Evolutionary conservation across 495 filamentous ascomycete genomes (phyloP).

Genomic region (Xylaria sp.): DNA sequence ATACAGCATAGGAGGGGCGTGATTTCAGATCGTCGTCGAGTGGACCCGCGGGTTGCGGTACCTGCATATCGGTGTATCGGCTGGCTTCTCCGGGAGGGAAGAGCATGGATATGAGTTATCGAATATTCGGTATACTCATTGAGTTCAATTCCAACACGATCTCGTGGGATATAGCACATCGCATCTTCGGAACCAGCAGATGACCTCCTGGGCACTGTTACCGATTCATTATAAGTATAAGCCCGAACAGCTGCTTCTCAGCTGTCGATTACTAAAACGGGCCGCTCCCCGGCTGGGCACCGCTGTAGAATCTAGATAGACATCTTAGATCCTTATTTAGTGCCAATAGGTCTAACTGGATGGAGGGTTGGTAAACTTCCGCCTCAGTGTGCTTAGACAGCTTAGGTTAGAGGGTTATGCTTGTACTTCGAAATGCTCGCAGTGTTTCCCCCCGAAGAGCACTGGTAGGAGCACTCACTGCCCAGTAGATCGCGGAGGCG

Average conservation of each 20-base stretch:
- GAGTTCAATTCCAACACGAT: conserved; percentile 16
- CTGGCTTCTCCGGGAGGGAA: conserved; percentile 40
- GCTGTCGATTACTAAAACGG: conserved; percentile 10
- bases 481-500: not conserved
- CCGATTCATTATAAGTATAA: not conserved
- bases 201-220: not conserved
- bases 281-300: conserved; percentile 10
- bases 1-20: conserved; percentile 12
- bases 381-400: not conserved
- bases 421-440: not conserved
- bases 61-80: conserved; percentile 48
- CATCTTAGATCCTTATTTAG: not conserved
- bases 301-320: not conserved
- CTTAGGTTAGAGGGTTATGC: not conserved
- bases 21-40: conserved; percentile 28
- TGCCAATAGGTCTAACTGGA: not conserved
- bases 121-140: conserved; percentile 5
- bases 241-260: conserved; percentile 2
- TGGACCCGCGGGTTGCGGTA: conserved; percentile 42
- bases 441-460: not conserved
- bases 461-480: not conserved
- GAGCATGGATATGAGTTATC: conserved; percentile 26
- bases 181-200: conserved; percentile 18
- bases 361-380: not conserved
- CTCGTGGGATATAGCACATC: conserved; percentile 10